Evolutionary conservation across 2,329 filamentous ascomycete species (phyloP), one percentile per base, ranked within the genome.

Genomic region (Pezicula carpinea): DNA sequence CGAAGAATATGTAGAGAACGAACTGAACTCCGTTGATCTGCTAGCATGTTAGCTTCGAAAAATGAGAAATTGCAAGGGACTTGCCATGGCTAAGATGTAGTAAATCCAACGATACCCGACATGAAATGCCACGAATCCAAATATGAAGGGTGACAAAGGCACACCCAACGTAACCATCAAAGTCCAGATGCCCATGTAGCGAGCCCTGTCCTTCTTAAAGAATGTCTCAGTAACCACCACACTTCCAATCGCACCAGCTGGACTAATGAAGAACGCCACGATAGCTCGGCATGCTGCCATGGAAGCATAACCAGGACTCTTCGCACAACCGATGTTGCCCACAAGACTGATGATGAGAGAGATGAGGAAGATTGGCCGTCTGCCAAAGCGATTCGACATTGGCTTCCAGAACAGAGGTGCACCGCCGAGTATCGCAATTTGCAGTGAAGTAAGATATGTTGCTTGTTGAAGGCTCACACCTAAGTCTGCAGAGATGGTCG

Each of bases 181-280:
- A 3, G 75, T 78, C 76, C 76, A 77, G n/a, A 77, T 64, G 23
- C 76, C 76, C 70, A 79, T 77, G 39, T 74, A 74, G 49, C 66
- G 66, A 5, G 67, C 76, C 33, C 75, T 63, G 29, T 79, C 72
- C 39, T 69, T 70, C 59, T 72, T 74, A 59, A 79, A 79, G 43
- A 75, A 78, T 0, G 72, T 76, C 53, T 80, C 76, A 13, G 74
- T 73, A 4, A 80, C 76, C 3, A 78, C 73, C 1, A 69, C 75
- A 59, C 72, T 76, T 15, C 76, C 75, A 44, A 79, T 74, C 0
- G 74, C 75, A 15, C 65, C 67, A 0, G 75, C 72, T 13, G 76
- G 76, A 18, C 67, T 69, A 48, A 79, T 77, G 59, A 79, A 79
- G 55, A 79, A 78, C 0, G 73, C 66, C 11, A 68, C 65, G 19